Percentiles rank a stretch among this genome's conserved stretches.
These are phyloP conservation scores for Cladophialophora psammophila DNA, from an alignment of 2,329 filamentous ascomycete species.

Conservation along the genomic window DNA sequence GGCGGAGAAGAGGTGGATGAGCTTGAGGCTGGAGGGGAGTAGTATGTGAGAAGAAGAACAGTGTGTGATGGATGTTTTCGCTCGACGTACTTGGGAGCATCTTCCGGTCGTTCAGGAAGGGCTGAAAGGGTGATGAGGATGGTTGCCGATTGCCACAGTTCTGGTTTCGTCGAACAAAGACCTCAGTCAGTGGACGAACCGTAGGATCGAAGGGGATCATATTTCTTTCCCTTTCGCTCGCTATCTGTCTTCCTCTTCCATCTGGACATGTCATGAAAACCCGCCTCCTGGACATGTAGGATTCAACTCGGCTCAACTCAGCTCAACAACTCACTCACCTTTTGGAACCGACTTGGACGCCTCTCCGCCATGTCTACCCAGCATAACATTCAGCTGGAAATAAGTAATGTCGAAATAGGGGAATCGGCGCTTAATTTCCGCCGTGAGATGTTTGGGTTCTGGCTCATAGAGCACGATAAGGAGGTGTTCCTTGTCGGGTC, in stretches of 20 bases:
- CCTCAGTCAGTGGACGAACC: constrained; percentile 1
- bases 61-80: not conserved
- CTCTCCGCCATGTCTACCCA: constrained; percentile 7
- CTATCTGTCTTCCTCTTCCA: not conserved
- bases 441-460: constrained; percentile 50
- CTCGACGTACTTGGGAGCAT: constrained; percentile 41
- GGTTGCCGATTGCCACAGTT: constrained; percentile 52
- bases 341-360: constrained; percentile 28
- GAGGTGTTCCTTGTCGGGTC: constrained; percentile 50
- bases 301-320: not conserved
- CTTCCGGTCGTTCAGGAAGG: constrained; percentile 50
- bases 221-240: not conserved
- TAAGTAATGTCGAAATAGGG: constrained; percentile 57
- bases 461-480: constrained; percentile 54
- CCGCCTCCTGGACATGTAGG: not conserved
- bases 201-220: not conserved
- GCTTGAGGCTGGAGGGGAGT: constrained; percentile 47
- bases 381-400: constrained; percentile 41
- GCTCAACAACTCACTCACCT: constrained; percentile 36
- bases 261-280: not conserved
- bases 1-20: constrained; percentile 66
- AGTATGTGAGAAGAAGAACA: not conserved
- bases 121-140: constrained; percentile 58
- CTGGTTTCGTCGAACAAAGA: constrained; percentile 36
- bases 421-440: constrained; percentile 51